Evolutionary conservation across 2,329 filamentous ascomycete species (phyloP), one percentile per base, ranked within the genome.

Genomic region (Phaeomoniella chlamydospora): DNA sequence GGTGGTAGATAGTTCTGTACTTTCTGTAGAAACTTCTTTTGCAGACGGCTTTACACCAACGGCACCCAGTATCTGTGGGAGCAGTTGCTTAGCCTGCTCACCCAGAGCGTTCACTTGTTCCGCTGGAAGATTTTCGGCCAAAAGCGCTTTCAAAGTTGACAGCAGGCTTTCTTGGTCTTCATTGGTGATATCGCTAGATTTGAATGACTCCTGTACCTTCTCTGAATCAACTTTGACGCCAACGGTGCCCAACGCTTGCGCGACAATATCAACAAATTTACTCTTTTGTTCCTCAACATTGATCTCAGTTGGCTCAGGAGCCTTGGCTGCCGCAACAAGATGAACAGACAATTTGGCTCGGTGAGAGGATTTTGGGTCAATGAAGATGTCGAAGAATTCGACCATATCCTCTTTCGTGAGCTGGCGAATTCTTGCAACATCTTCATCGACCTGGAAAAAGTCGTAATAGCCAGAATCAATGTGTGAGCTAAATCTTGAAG

Each of bases 321-420:
- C 65, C 35, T 62, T 61, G 2, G 72, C 69, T 50, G 88, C 82
- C 0, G 88, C 88, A 37, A 80, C 71, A 15, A 96, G 65, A 51
- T 96, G 81, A 12, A 94, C 74, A 1, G 84, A 77, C 4, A 92
- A 59, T 53, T 94, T 94, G n/a, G 85, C 77, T 34, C 90, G 74
- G 1, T 63, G 65, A 0, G 69, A 58, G 3, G 88, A 94, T 1
- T 67, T 60, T 1, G 87, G 86, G 41, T 76, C 70, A 46, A 98
- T 81, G 58, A 76, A 81, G 16, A 72, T 68, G 18, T 73, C 63
- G 62, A 77, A 96, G 59, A 93, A 96, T 5, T 77, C 68, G 16
- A 85, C 52, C 56, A 98, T 74, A 37, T 94, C 83, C 1, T 68
- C 55, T 58, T 93, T 93, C 34, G 77, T 86, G 35, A 96, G 62